Conservation (phyloP, 139 green algal species). For the Chlorella ohadii region DNA sequence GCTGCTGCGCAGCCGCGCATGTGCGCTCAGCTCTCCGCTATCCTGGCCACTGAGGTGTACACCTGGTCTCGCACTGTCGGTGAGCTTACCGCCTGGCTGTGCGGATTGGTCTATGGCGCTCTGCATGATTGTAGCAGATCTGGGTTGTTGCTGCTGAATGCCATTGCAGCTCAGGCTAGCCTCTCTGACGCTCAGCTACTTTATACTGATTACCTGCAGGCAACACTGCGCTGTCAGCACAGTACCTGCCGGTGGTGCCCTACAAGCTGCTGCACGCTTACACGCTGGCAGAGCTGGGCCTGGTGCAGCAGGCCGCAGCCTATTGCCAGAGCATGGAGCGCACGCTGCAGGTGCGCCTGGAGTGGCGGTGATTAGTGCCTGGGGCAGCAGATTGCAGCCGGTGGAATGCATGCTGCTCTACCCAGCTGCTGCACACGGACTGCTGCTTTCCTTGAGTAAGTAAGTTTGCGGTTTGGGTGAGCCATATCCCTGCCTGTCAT, state of each 20-base stretch:
- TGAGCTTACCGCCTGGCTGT: neutral
- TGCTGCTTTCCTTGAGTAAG: no score
- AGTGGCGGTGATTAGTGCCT: no score
- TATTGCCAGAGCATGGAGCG: constrained; percentile 47
- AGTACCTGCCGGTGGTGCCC: constrained; percentile 59
- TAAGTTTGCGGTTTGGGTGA: no score
- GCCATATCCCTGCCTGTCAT: neutral
- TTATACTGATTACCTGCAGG: constrained; percentile 30
- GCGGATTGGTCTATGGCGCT: neutral
- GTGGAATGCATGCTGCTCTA: no score
- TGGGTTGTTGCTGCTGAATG: no score
- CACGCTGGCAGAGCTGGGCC: constrained; percentile 53
- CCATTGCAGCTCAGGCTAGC: no score
- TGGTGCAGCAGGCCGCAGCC: constrained; percentile 44
- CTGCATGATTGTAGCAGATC: no score
- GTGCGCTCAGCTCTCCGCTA: constrained; percentile 43
- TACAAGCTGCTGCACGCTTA: constrained; percentile 76
- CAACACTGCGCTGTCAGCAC: constrained; percentile 1
- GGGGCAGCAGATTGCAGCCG: no score
- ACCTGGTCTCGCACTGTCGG: constrained; percentile 69
- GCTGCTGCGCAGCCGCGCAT: constrained; percentile 40
- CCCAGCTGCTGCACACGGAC: no score
- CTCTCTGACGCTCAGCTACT: no score
- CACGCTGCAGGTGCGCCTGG: constrained; percentile 14
- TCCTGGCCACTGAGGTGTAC: constrained; percentile 82